Base-by-base conservation (phyloP, 805 yeast species). In the Kodamaea laetipori region DNA sequence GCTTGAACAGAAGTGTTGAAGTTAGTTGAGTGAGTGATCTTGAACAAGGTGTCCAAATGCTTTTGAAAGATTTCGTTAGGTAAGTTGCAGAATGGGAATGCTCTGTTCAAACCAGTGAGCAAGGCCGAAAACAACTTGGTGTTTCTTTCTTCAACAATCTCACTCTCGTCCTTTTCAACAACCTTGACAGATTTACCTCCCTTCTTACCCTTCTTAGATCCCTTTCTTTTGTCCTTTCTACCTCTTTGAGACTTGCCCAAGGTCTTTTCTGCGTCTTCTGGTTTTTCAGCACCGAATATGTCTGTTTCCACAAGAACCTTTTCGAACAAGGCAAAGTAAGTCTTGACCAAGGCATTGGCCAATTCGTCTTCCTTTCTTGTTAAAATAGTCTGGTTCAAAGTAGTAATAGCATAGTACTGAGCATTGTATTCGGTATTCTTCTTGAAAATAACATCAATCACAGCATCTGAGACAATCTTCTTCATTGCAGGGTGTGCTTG, bases 401-500 rank as follows among this genome's bases (percentile, higher is more conserved):
- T 87, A 51, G 90, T 78, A 4, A 89, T 79, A 3, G 97, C 80
- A 63, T 90, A 94, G 63, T 94, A 94, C 47, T 86, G 81, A 6
- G 96, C 81, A 58, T 90, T 95, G 64, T 89, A 86, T 48, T 89
- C 97, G 23, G 60, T 55, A 47, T 77, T 77, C 39, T 82, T 78
- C 56, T 86, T 80, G 64, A 88, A 84, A 24, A 89, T 72, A 40
- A 84, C 76, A 61, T 94, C 98, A 39, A 86, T 78, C 28, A 92
- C 84, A 4, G 94, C 73, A 49, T 88, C 88, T 31, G 84, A 77
- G 30, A 94, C 74, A 45, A 92, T 80, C 41, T 78, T 69, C 64
- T 90, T 92, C 98, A 94, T 94, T 39, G 94, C 94, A 13, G 99
- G 99, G 63, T 94, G 99, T 3, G 82, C 84, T 63, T 88, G 95